These are phyloP conservation scores for Kodamaea nitidulidarum DNA, from an alignment of 805 yeast species.

Conservation along the genomic window DNA sequence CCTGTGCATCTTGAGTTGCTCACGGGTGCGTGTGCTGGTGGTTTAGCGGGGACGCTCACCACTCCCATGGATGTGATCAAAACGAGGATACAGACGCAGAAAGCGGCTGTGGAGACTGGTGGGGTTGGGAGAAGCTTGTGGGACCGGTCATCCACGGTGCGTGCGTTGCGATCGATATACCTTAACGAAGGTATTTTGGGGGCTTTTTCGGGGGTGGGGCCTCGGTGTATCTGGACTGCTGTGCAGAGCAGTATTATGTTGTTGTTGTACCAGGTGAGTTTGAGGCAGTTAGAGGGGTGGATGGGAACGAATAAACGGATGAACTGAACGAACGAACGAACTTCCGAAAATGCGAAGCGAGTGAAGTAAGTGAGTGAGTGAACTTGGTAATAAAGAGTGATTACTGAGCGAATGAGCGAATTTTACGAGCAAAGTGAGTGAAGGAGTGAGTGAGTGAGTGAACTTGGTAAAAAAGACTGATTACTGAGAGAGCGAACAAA, in stretches of 20 bases:
- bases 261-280: constrained; percentile 73
- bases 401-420: too few species aligned
- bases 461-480: too few species aligned
- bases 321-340: neutral
- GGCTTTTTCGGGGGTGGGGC: constrained; percentile 91
- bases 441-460: too few species aligned
- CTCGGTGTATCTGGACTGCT: constrained; percentile 94
- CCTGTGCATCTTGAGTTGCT: constrained; percentile 60
- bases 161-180: constrained; percentile 45
- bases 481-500: too few species aligned
- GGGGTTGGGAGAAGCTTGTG: constrained; percentile 10
- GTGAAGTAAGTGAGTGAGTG: too few species aligned
- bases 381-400: too few species aligned
- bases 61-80: constrained; percentile 92
- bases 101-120: constrained; percentile 31
- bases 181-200: constrained; percentile 73
- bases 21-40: constrained; percentile 96
- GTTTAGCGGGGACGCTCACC: constrained; percentile 81
- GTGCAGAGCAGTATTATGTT: constrained; percentile 93
- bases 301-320: neutral
- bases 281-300: constrained; percentile 47
- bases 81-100: constrained; percentile 79
- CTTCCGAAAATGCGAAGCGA: too few species aligned
- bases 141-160: constrained; percentile 24
- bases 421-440: too few species aligned